These are phyloP conservation scores for Naganishia albida DNA, from an alignment of 1,284 basidiomycete genomes.

Conservation along the genomic window DNA sequence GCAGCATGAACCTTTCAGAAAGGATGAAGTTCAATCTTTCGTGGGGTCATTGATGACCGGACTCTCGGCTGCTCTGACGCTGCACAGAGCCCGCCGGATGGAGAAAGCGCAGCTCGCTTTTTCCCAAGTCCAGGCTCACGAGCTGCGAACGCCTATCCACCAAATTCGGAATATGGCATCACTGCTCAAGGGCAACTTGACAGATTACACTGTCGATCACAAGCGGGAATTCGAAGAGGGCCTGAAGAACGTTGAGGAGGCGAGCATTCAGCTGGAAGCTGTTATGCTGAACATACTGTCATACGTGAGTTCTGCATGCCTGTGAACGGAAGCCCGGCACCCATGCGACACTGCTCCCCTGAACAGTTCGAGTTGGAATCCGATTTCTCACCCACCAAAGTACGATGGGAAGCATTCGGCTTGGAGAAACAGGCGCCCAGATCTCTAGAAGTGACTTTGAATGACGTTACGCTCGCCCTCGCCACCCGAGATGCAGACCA, in stretches of 20 bases:
- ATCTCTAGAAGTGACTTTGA: constrained; percentile 45
- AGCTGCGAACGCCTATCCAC: constrained; percentile 52
- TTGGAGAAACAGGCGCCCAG: constrained; percentile 35
- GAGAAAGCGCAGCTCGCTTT: constrained; percentile 51
- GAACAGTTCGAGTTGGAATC: constrained; percentile 43
- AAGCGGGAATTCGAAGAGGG: constrained; percentile 39
- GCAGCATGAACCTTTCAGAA: constrained; percentile 41
- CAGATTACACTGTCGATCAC: constrained; percentile 41
- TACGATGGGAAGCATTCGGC: constrained; percentile 31
- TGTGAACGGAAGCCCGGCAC: constrained; percentile 25
- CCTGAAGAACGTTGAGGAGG: constrained; percentile 51
- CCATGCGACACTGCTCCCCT: no score
- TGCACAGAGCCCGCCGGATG: constrained; percentile 43
- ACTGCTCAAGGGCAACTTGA: constrained; percentile 46
- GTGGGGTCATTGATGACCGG: constrained; percentile 48
- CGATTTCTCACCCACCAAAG: constrained; percentile 33
- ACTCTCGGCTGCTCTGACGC: constrained; percentile 43
- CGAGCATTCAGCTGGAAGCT: constrained; percentile 48
- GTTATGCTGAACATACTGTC: constrained; percentile 53
- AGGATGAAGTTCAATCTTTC: constrained; percentile 43
- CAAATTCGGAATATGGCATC: constrained; percentile 52
- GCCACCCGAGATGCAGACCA: constrained; percentile 42
- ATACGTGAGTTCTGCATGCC: constrained; percentile 19
- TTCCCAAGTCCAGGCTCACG: constrained; percentile 50
- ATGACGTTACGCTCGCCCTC: constrained; percentile 46